phyloP scores from a whole-genome alignment of 148 eudicot species.

The Fallopia convolvulus region DNA sequence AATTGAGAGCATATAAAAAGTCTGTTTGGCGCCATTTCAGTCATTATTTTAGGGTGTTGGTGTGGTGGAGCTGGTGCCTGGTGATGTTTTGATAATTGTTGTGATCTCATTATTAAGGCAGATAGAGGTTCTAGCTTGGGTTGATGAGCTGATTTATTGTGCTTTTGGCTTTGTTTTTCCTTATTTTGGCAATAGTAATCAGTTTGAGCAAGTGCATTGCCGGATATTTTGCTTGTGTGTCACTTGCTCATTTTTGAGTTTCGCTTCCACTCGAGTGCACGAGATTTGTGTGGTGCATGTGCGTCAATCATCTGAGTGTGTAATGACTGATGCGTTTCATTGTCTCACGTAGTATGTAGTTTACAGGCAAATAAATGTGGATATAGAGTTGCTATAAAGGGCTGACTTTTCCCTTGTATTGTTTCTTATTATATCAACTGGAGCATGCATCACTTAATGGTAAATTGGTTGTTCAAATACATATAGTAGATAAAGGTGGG shows the following conservation, averaged over 20 bases:
- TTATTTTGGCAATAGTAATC: neutral
- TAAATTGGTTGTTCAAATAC: neutral
- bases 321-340: neutral
- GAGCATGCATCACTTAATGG: neutral
- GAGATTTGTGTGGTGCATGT: neutral
- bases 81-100: neutral
- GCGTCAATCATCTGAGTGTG: neutral
- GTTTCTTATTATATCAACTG: neutral
- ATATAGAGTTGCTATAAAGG: neutral
- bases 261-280: neutral
- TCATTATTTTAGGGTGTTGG: neutral
- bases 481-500: neutral
- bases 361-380: neutral
- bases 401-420: neutral
- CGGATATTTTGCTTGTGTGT: neutral
- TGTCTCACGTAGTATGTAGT: neutral
- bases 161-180: neutral
- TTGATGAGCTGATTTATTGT: neutral
- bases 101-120: neutral
- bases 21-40: neutral
- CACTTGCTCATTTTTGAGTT: too few species aligned
- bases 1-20: neutral
- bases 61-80: neutral
- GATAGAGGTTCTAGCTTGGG: neutral
- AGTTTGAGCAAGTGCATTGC: neutral